Evolutionary conservation across 176 grass and related monocot genomes (phyloP).

Genomic region (Cenchrus fungigraminus): DNA sequence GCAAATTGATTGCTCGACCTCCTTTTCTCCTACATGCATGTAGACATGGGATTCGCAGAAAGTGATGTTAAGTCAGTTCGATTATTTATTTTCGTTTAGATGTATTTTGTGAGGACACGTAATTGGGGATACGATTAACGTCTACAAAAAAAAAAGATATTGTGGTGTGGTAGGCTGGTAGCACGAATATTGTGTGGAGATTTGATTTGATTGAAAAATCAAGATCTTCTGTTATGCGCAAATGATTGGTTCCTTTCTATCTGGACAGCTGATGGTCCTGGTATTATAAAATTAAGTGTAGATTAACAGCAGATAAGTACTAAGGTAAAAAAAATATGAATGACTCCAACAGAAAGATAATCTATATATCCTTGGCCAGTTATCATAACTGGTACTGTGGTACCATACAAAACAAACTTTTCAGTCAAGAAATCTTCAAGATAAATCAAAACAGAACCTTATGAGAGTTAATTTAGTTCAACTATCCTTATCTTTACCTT

Average conservation of each 20-base stretch:
- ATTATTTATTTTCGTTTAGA: background rate
- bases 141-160: background rate
- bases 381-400: background rate
- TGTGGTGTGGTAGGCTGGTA: background rate
- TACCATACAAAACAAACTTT: background rate
- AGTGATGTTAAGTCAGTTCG: background rate
- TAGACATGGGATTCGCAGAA: background rate
- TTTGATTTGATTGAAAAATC: slow-evolving; percentile 3
- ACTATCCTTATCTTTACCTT: background rate
- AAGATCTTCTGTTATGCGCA: background rate
- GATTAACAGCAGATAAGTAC: background rate
- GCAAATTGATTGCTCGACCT: background rate
- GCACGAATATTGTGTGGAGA: background rate
- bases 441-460: background rate
- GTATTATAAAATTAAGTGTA: background rate
- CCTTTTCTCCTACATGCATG: background rate
- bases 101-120: background rate
- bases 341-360: background rate
- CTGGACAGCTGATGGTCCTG: background rate
- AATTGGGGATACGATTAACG: background rate
- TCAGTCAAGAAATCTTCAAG: background rate
- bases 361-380: background rate
- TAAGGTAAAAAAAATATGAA: background rate
- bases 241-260: slow-evolving; percentile 27
- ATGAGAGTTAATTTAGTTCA: background rate